Evolutionary conservation across 2,329 filamentous ascomycete species (phyloP), one percentile per base, ranked within the genome.

Genomic region (Monosporascus sp.): DNA sequence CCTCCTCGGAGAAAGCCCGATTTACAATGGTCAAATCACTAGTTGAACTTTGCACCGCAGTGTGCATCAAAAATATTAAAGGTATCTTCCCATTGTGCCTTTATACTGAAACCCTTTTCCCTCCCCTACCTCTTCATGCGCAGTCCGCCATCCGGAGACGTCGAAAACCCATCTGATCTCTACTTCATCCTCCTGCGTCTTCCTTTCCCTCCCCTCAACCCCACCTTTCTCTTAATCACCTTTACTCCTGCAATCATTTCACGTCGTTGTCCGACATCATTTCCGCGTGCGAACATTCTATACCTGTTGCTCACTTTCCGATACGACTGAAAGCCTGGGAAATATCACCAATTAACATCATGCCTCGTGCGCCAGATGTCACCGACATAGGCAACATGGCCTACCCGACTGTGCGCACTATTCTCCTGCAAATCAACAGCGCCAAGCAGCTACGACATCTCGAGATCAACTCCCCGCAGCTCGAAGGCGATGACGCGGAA

Each of bases 381-480:
- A 77, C 77, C 46, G 85, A 89, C 67, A 76, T 97, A 45, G 89
- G 89, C 59, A 80, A 85, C 53, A 74, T 92, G 39, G 83, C 86
- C 3, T 90, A 87, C 71, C 71, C 79, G 24, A 74, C 86, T 57
- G 80, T 89, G 50, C 77, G 80, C 7, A 79, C 83, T 1, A 81
- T 97, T 41, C 82, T 97, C 35, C 65, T 81, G 50, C 86, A 85
- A 53, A 75, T 97, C 52, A 83, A 88, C 51, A 87, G 80, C 58
- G 85, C 91, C 1, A 73, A 80, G 45, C 91, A 96, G 67, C 82
- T 97, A 35, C 86, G 83, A 63, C 66, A 78, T 53, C 79, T 97
- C 54, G 92, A 97, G 72, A 57, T 79, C 49, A 84, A 85, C 65
- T 92, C 86, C 5, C 89, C 90, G 0, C 89, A 96, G 58, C 79